Conservation (phyloP, 768 basidiomycete genomes). For the Pleurotus platypus region DNA sequence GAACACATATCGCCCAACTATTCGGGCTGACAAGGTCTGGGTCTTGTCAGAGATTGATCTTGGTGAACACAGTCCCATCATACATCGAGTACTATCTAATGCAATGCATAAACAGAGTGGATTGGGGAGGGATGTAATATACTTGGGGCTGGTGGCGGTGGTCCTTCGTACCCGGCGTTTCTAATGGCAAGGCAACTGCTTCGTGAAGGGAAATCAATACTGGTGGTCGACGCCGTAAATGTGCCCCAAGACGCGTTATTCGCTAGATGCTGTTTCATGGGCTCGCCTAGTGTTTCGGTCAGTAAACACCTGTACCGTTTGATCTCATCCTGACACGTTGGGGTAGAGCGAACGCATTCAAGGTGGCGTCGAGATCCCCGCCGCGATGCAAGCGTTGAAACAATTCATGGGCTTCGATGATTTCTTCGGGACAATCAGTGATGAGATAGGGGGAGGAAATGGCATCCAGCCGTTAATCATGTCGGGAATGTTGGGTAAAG, state of each 20-base stretch:
- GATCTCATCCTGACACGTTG: constrained; percentile 16
- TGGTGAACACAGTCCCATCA: constrained; percentile 15
- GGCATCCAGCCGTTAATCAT: constrained; percentile 34
- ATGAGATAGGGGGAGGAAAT: constrained; percentile 42
- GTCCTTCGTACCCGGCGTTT: constrained; percentile 50
- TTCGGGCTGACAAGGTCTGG: constrained; percentile 39
- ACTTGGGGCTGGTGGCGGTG: constrained; percentile 61
- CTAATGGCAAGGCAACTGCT: constrained; percentile 50
- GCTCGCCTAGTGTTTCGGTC: constrained; percentile 30
- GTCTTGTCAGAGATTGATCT: constrained; percentile 42
- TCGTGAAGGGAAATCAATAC: constrained; percentile 41
- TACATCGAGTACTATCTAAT: not conserved
- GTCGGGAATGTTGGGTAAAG: constrained; percentile 16
- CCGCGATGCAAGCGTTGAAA: constrained; percentile 18
- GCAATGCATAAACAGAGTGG: constrained; percentile 33
- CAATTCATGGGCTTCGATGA: constrained; percentile 27
- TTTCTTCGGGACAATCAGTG: constrained; percentile 16
- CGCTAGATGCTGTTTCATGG: constrained; percentile 32
- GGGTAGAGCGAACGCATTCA: constrained; percentile 20
- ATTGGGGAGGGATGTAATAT: constrained; percentile 62
- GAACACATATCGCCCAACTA: constrained; percentile 27
- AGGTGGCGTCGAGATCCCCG: constrained; percentile 22
- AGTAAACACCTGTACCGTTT: constrained; percentile 17
- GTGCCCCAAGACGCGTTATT: constrained; percentile 38
- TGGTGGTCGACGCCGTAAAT: constrained; percentile 40